A percentile compares a stretch with the other conserved stretches of the same genome.
phyloP scores from a whole-genome alignment of 208 protist genomes.

The Strigomonas culicis region DNA sequence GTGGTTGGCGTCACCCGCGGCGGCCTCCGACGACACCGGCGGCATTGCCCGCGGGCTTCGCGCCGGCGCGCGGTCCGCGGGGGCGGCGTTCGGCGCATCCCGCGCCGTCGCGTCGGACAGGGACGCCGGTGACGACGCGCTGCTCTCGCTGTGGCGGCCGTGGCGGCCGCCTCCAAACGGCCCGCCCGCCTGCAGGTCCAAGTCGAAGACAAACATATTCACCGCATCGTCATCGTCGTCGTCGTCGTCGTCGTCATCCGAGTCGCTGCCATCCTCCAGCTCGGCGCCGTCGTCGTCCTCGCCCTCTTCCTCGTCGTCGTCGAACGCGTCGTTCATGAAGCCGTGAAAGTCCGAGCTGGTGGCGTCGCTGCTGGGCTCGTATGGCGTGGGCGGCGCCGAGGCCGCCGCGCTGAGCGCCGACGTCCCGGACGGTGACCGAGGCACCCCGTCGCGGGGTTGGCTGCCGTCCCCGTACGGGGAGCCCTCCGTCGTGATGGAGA shows the following conservation, averaged over 20 bases:
- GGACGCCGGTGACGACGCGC: background rate
- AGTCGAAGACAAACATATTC: conserved; percentile 6
- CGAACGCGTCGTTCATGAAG: conserved; percentile 5
- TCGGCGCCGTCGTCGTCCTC: conserved; percentile 4
- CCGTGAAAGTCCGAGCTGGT: conserved; percentile 18
- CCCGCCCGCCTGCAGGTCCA: background rate
- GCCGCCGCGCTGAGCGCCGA: background rate
- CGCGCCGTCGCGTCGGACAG: background rate
- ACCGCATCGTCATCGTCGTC: conserved; percentile 8
- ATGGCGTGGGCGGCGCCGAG: background rate
- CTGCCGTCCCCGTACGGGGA: background rate
- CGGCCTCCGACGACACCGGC: background rate
- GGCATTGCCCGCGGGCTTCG: background rate
- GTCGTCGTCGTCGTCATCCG: conserved; percentile 14
- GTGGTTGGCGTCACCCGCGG: background rate
- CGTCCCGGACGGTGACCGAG: background rate
- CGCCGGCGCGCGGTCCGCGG: too few relatives aligned
- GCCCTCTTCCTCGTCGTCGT: conserved; percentile 6
- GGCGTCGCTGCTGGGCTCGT: background rate
- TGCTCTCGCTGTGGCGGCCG: background rate
- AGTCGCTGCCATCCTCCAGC: conserved; percentile 10
- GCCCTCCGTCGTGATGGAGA: background rate
- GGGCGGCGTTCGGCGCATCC: background rate
- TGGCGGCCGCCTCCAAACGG: background rate
- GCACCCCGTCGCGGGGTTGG: background rate